A percentile compares a stretch with the other conserved stretches of the same genome.
These are phyloP conservation scores for Pulveroboletus sp. DNA, from an alignment of 768 basidiomycete species.

Conservation along the genomic window DNA sequence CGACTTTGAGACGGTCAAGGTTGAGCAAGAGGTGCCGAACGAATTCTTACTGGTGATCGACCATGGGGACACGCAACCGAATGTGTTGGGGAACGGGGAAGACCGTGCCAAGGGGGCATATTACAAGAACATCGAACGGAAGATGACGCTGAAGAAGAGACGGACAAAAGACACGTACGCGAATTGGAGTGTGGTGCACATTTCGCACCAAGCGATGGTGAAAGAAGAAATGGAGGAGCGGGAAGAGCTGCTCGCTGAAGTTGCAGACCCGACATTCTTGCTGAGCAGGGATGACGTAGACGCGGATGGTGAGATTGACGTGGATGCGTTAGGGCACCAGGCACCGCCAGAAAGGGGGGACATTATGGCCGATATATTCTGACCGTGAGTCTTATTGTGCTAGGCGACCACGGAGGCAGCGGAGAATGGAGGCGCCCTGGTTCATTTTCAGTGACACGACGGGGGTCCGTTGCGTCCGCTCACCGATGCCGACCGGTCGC, in stretches of 20 bases:
- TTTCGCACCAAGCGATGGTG: constrained; percentile 68
- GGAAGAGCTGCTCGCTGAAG: constrained; percentile 75
- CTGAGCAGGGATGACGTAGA: constrained; percentile 45
- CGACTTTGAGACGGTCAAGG: constrained; percentile 85
- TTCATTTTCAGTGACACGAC: background rate
- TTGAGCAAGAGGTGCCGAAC: constrained; percentile 83
- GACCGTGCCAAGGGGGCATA: constrained; percentile 67
- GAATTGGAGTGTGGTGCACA: constrained; percentile 78
- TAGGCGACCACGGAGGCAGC: background rate
- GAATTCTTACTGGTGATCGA: constrained; percentile 79
- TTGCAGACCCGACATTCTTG: constrained; percentile 64
- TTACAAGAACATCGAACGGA: constrained; percentile 86
- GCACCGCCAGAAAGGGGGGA: constrained; percentile 39
- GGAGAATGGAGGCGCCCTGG: background rate
- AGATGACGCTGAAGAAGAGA: constrained; percentile 85
- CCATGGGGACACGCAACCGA: constrained; percentile 44
- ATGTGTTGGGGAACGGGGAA: constrained; percentile 36
- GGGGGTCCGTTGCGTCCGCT: background rate
- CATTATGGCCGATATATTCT: constrained; percentile 35
- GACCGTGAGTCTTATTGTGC: constrained; percentile 5
- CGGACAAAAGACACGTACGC: constrained; percentile 73
- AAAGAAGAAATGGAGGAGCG: constrained; percentile 76
- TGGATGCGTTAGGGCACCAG: constrained; percentile 62
- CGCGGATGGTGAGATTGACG: constrained; percentile 57
- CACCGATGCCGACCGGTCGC: background rate